Evolutionary conservation across 2,329 filamentous ascomycete species (phyloP), one percentile per base, ranked within the genome.

Genomic region (Colletotrichum sp.): DNA sequence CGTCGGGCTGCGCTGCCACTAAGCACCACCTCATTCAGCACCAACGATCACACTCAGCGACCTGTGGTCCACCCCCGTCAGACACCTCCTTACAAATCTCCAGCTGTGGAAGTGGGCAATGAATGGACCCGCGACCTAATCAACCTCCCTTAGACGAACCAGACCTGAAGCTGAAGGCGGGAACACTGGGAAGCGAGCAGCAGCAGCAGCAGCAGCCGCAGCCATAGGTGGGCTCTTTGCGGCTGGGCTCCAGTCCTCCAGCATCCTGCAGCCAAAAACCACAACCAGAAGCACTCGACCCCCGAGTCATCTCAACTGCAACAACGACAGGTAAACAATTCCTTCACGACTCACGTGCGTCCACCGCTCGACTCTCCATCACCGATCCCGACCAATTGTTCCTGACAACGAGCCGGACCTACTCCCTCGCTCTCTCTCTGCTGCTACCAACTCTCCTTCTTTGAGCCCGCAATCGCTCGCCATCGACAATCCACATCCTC

Each of bases 401-500:
- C 43, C 24, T n/a, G 32, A n/a, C 61, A 7, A 52, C 43, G 43
- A 52, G 43, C n/a, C 43, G 10, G 7, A 6, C 43, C n/a, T 52
- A 52, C 59, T 61, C 30, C 59, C 59, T 61, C 59, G 59, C 18
- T 32, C 18, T 28, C 32, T 30, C n/a, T 48, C 67, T 34, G 26
- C 55, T 16, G n/a, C 16, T 21, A 30, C 34, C 43, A 32, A 24
- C 6, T 26, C n/a, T 48, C 55, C 48, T 18, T 24, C 34, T n/a
- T 8, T 66, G 24, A 39, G 36, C 64, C 39, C 69, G 43, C 68
- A 21, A 43, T 64, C 65, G 48, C 67, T 30, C 63, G 32, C 55
- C 36, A 67, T 39, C 74, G 32, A 39, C 36, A 63, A 75, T 71
- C 71, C 71, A 70, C 60, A 74, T 74, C 66, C 74, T 71, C 71